Percentiles rank a stretch among this genome's conserved stretches.
Conservation (phyloP, 192 early-diverging fungal species). For the Entomortierella chlamydospora region DNA sequence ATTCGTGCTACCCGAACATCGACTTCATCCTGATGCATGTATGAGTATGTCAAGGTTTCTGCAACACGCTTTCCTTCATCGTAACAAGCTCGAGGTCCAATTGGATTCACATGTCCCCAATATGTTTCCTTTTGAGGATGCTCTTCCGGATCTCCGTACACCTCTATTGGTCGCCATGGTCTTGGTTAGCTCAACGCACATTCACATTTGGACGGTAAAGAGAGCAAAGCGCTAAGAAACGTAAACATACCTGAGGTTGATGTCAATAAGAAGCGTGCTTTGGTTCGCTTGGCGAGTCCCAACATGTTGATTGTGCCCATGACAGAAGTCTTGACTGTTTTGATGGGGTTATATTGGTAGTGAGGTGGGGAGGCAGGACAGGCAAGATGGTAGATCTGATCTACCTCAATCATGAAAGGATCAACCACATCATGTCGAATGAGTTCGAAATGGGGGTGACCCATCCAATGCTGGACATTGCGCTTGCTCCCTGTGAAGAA, state of each 20-base stretch:
- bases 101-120: slow-evolving; percentile 83
- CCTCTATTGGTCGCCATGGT: slow-evolving; percentile 61
- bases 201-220: background rate
- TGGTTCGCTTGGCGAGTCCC: slow-evolving; percentile 82
- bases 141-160: slow-evolving; percentile 89
- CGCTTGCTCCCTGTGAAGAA: slow-evolving; percentile 82
- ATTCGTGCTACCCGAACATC: slow-evolving; percentile 83
- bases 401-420: slow-evolving; percentile 85
- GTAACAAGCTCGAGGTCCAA: slow-evolving; percentile 87
- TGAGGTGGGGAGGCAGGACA: slow-evolving; percentile 90
- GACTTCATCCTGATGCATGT: slow-evolving; percentile 79
- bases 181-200: background rate
- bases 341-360: slow-evolving; percentile 89
- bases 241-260: slow-evolving; percentile 75
- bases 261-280: slow-evolving; percentile 81
- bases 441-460: slow-evolving; percentile 85
- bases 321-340: slow-evolving; percentile 86
- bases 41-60: slow-evolving; percentile 85
- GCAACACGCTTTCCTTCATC: slow-evolving; percentile 89
- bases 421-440: slow-evolving; percentile 87
- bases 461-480: slow-evolving; percentile 87
- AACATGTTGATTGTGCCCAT: slow-evolving; percentile 92
- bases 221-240: background rate
- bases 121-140: slow-evolving; percentile 89
- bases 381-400: slow-evolving; percentile 89